Conservation (phyloP, 257 asterid species). For the Nicotiana tabacum region DNA sequence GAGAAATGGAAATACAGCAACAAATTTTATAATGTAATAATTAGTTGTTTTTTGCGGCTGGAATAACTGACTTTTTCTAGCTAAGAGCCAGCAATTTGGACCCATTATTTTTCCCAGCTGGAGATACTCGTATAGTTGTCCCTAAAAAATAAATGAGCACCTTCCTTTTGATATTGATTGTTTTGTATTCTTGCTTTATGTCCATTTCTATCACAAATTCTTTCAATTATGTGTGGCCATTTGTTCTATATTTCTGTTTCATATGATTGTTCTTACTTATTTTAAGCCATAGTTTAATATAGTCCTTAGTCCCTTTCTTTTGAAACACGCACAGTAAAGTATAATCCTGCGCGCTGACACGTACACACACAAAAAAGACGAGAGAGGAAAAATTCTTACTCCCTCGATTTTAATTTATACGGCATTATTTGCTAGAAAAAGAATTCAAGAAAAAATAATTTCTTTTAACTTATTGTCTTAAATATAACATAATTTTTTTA, state of each 20-base stretch:
- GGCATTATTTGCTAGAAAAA: too few species aligned
- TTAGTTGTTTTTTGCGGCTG: neutral
- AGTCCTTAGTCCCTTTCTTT: neutral
- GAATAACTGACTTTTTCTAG: neutral
- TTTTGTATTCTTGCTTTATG: neutral
- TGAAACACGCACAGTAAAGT: neutral
- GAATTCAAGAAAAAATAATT: too few species aligned
- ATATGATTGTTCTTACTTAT: neutral
- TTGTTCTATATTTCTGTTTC: neutral
- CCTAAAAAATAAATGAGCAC: neutral
- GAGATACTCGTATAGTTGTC: neutral
- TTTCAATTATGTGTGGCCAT: neutral
- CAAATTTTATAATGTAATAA: neutral
- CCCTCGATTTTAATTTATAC: too few species aligned
- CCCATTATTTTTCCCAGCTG: neutral
- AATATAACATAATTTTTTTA: too few species aligned
- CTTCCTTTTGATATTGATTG: conserved; percentile 1
- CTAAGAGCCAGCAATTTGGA: neutral
- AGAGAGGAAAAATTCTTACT: too few species aligned
- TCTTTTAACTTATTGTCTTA: too few species aligned
- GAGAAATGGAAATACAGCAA: neutral
- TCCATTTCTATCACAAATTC: neutral
- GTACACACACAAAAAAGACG: too few species aligned
- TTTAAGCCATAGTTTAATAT: neutral
- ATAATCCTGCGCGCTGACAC: neutral